Evolutionary conservation across 2,329 filamentous ascomycete genomes (phyloP).

Genomic region (Immersiporthe knoxdaviesiana): DNA sequence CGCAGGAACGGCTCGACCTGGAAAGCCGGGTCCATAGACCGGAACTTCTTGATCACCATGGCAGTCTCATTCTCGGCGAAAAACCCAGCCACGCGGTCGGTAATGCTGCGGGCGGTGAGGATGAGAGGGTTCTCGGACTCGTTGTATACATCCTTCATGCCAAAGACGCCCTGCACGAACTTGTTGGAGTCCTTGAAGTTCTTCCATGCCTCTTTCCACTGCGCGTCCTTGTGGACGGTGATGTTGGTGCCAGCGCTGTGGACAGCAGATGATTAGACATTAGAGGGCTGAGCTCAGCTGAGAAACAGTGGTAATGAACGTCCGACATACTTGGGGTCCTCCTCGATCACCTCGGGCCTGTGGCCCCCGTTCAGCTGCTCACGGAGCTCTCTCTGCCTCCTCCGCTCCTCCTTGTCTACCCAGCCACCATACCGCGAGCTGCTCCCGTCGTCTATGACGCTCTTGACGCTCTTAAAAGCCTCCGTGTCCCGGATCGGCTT

Average conservation of each 20-base stretch:
- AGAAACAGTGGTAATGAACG: constrained; percentile 28
- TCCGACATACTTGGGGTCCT: constrained; percentile 80
- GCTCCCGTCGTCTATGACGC: constrained; percentile 96
- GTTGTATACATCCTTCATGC: constrained; percentile 83
- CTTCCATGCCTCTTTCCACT: constrained; percentile 98
- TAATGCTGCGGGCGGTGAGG: constrained; percentile 89
- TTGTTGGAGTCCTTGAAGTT: constrained; percentile 91
- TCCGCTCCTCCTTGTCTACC: constrained; percentile 93
- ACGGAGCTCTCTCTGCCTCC: constrained; percentile 73
- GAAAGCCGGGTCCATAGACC: constrained; percentile 92
- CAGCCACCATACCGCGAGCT: constrained; percentile 95
- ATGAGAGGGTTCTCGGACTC: constrained; percentile 98
- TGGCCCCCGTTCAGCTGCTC: constrained; percentile 63
- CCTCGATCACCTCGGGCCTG: constrained; percentile 66
- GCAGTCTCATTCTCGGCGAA: constrained; percentile 99
- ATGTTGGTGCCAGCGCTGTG: constrained; percentile 88
- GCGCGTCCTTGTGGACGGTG: constrained; percentile 93
- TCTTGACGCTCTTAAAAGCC: constrained; percentile 90
- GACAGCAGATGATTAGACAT: constrained; percentile 32
- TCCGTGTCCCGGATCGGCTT: constrained; percentile 92
- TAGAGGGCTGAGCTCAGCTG: constrained; percentile 33
- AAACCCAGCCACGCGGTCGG: constrained; percentile 89
- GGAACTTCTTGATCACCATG: constrained; percentile 96
- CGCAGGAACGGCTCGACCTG: constrained; percentile 93
- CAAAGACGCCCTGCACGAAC: constrained; percentile 85